Percentiles rank a stretch among this genome's conserved stretches.
phyloP scores from a whole-genome alignment of 257 asterid genomes.

The Rehmannia glutinosa region DNA sequence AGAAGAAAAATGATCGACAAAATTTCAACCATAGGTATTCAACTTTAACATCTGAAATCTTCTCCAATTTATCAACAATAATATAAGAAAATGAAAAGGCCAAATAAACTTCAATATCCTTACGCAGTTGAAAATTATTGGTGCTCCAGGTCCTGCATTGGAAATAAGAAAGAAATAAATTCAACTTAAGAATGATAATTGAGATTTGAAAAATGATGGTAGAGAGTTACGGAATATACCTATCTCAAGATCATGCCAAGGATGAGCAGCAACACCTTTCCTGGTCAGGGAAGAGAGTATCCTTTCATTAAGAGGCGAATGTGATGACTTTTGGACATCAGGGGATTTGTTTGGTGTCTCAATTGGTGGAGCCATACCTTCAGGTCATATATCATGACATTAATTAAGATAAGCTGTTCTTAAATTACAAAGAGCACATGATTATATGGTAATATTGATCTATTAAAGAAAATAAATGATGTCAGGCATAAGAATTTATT shows the following conservation, averaged over 20 bases:
- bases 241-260: slow-evolving; percentile 99
- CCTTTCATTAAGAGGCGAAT: slow-evolving; percentile 79
- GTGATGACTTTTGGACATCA: slow-evolving; percentile 32
- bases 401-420: slow-evolving; percentile 2
- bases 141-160: slow-evolving; percentile 87
- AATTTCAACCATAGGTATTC: background rate
- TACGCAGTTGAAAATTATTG: slow-evolving; percentile 80
- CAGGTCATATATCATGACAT: slow-evolving; percentile 20
- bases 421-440: background rate
- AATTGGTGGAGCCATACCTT: slow-evolving; percentile 57
- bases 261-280: slow-evolving; percentile 92
- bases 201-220: background rate
- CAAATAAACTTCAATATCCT: slow-evolving; percentile 26
- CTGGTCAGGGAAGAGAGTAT: slow-evolving; percentile 79
- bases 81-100: background rate
- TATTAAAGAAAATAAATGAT: slow-evolving; percentile 5
- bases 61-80: slow-evolving; percentile 2
- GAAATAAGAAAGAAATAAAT: slow-evolving; percentile 14
- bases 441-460: background rate
- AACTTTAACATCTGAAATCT: background rate
- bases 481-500: background rate
- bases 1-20: background rate
- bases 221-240: slow-evolving; percentile 38
- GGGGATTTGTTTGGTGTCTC: slow-evolving; percentile 36
- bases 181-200: background rate